Conservation (phyloP, 1,284 basidiomycete species). For the Gomphus bonarii region DNA sequence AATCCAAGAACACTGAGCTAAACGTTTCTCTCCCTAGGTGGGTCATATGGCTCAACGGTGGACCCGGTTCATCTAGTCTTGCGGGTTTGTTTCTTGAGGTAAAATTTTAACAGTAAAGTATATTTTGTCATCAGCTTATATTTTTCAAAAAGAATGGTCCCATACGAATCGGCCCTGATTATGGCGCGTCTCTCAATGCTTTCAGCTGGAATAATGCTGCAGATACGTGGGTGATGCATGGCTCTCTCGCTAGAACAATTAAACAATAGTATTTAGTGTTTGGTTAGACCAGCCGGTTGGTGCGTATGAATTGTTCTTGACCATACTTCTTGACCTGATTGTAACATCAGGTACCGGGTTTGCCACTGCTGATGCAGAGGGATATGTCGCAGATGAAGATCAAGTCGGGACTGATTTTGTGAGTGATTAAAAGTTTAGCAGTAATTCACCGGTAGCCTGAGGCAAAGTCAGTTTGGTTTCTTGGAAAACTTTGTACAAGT, state of each 20-base stretch:
- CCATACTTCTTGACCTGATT: background rate
- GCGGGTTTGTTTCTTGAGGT: conserved; percentile 56
- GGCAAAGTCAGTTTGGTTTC: conserved; percentile 10
- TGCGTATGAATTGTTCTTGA: conserved; percentile 21
- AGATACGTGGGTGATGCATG: conserved; percentile 27
- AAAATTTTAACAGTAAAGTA: conserved; percentile 11
- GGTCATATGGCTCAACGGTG: conserved; percentile 70
- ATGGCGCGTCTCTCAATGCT: conserved; percentile 37
- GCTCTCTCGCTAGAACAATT: background rate
- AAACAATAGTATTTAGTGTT: conserved; percentile 23
- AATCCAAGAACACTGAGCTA: background rate
- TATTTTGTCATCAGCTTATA: background rate
- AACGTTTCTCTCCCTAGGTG: conserved; percentile 24
- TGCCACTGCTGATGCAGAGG: conserved; percentile 49
- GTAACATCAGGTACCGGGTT: conserved; percentile 39
- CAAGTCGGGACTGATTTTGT: conserved; percentile 21
- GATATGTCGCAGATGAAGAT: conserved; percentile 36
- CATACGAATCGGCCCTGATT: conserved; percentile 40
- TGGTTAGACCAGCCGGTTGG: conserved; percentile 68
- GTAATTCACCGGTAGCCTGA: background rate
- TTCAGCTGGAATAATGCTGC: conserved; percentile 50
- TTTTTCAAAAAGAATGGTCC: conserved; percentile 51
- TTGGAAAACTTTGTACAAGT: conserved; percentile 17
- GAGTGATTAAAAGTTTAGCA: conserved; percentile 4
- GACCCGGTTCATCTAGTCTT: conserved; percentile 63